phyloP scores from a whole-genome alignment of 345 rosid genomes.

The Eucalyptus dawsonii region DNA sequence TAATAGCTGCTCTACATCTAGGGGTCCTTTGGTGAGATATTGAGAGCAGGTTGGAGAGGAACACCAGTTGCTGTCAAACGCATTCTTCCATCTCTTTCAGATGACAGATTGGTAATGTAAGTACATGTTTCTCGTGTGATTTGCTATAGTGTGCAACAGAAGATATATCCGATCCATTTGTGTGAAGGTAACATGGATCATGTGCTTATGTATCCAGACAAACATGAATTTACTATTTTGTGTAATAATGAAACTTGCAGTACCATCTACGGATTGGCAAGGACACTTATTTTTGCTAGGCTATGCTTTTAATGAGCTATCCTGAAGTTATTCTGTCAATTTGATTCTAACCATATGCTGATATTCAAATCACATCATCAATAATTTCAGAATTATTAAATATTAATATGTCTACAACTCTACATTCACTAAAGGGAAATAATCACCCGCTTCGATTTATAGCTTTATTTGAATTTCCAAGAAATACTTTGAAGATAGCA shows the following conservation, averaged over 20 bases:
- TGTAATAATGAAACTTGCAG: neutral
- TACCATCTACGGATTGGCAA: neutral
- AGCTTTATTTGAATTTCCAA: neutral
- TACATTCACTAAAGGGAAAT: neutral
- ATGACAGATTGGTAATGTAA: slow-evolving; percentile 97
- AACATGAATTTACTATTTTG: neutral
- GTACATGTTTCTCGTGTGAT: slow-evolving; percentile 1
- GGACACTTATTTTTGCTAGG: neutral
- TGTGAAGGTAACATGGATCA: neutral
- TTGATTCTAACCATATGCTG: neutral
- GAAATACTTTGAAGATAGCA: neutral
- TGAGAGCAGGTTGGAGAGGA: slow-evolving; percentile 94
- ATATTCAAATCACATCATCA: neutral
- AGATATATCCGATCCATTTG: neutral
- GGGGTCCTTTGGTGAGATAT: slow-evolving; percentile 99
- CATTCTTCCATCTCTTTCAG: slow-evolving; percentile 95
- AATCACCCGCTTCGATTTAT: neutral
- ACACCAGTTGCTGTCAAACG: slow-evolving; percentile 97
- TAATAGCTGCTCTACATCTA: slow-evolving; percentile 5
- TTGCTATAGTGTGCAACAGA: neutral
- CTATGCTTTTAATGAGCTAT: neutral
- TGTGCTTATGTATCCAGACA: neutral
- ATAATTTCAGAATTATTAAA: neutral
- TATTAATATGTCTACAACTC: neutral
- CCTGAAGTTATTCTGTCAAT: neutral